Evolutionary conservation across 2,329 filamentous ascomycete species (phyloP), one percentile per base, ranked within the genome.

Genomic region (Zymoseptoria crescenta): DNA sequence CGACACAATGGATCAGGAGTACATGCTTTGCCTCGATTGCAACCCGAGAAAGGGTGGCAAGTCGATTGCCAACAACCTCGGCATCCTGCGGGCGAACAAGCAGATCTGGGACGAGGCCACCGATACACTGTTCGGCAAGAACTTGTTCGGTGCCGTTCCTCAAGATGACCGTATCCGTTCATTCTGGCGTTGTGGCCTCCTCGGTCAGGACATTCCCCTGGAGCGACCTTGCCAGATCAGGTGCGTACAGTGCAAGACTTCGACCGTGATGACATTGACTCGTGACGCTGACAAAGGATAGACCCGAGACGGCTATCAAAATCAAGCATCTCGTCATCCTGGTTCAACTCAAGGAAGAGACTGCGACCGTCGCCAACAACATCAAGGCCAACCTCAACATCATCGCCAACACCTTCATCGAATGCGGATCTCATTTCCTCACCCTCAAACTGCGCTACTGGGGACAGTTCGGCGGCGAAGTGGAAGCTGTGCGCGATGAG

Each of bases 311-410:
- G 20, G 27, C 29, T 27, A 19, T 30, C 51, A 60, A 59, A 28
- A 58, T 62, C 57, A 62, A 63, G 52, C 59, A 62, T 41, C 52
- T 63, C 49, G 20, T 52, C 48, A 58, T 63, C 55, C 29, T 60
- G 19, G 55, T 62, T 28, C 10, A 19, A 8, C 24, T 55, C 21
- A 20, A 16, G 7, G 55, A 35, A 8, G 30, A 56, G n/a, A 20
- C 19, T 19, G 30, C 27, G 7, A 53, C 55, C 16, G 28, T 49
- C 52, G 41, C 48, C 27, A 24, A 54, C 27, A 57, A 49, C 10
- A 24, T 58, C 10, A 24, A 21, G 20, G 29, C 41, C 19, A 61
- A 62, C 52, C 52, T 61, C 56, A 50, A 49, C 20, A 81, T 28
- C 28, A 56, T 63, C 27, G 57, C 56, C 48, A 19, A 49, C 55